Evolutionary conservation across 305 asterid species (phyloP).

Genomic region (Euphrasia arctica): DNA sequence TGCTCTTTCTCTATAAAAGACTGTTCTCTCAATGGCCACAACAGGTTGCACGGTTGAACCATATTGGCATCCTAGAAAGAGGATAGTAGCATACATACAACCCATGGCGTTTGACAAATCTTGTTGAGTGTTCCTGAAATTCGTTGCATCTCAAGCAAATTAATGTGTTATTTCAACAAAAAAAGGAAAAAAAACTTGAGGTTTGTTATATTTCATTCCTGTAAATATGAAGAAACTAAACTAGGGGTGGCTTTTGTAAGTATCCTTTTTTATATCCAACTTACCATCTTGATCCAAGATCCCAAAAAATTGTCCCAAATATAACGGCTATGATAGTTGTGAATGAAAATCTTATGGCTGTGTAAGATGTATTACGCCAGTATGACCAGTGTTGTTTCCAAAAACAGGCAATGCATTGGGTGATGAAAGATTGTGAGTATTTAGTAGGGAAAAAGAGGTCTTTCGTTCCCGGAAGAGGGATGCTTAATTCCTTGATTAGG

Average conservation of each 20-base stretch:
- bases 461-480: conserved; percentile 45
- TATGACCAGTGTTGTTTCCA: conserved; percentile 62
- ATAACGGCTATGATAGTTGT: conserved; percentile 41
- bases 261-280: background rate
- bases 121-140: conserved; percentile 37
- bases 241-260: too few relatives aligned
- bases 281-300: conserved; percentile 46
- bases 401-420: conserved; percentile 50
- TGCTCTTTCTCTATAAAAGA: conserved; percentile 59
- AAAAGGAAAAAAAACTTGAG: too few relatives aligned
- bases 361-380: conserved; percentile 56
- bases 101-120: conserved; percentile 65
- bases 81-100: conserved; percentile 46
- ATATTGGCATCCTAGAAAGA: conserved; percentile 53
- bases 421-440: conserved; percentile 44
- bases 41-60: conserved; percentile 61
- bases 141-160: background rate
- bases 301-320: conserved; percentile 57
- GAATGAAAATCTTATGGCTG: conserved; percentile 48
- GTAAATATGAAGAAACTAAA: background rate
- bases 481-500: conserved; percentile 41
- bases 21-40: conserved; percentile 57
- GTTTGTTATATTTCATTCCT: background rate
- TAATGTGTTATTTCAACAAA: background rate
- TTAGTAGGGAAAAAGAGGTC: conserved; percentile 38